phyloP scores from a whole-genome alignment of 306 rosid species.

The Datisca glomerata region DNA sequence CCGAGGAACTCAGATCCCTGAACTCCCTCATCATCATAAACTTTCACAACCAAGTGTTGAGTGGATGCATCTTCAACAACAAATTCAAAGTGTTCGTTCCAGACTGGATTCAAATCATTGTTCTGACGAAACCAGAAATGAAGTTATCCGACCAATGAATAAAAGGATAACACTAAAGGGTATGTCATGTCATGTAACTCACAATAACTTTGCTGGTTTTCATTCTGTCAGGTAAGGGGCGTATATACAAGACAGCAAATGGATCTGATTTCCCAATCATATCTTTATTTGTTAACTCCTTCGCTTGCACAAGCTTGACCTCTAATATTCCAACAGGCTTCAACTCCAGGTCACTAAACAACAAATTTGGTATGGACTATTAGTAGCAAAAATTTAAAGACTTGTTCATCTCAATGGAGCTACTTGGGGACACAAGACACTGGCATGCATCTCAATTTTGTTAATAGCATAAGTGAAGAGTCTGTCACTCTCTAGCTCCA shows the following conservation, averaged over 20 bases:
- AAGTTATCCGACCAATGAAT: constrained; percentile 7
- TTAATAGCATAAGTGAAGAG: too few relatives aligned
- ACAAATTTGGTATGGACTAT: constrained; percentile 17
- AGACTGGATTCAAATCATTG: constrained; percentile 89
- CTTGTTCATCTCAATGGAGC: too few relatives aligned
- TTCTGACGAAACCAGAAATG: constrained; percentile 33
- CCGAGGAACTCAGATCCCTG: constrained; percentile 74
- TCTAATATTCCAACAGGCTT: constrained; percentile 88
- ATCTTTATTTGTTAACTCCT: constrained; percentile 88
- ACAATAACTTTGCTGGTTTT: constrained; percentile 90
- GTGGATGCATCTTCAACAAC: constrained; percentile 82
- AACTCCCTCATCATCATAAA: constrained; percentile 70
- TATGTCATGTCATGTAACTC: constrained; percentile 11
- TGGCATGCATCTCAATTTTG: too few relatives aligned
- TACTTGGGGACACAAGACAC: too few relatives aligned
- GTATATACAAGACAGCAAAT: constrained; percentile 56
- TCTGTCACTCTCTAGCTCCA: neutral
- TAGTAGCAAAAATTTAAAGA: constrained; percentile 3
- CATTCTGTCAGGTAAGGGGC: constrained; percentile 73
- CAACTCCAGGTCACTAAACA: constrained; percentile 79
- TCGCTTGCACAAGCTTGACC: constrained; percentile 98
- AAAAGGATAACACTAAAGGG: constrained; percentile 4
- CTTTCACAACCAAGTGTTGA: constrained; percentile 66
- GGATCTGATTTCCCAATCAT: constrained; percentile 94
- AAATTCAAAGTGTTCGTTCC: constrained; percentile 95